Evolutionary conservation across 306 rosid species (phyloP), one percentile per base, ranked within the genome.

Genomic region (Heteromeles arbutifolia): DNA sequence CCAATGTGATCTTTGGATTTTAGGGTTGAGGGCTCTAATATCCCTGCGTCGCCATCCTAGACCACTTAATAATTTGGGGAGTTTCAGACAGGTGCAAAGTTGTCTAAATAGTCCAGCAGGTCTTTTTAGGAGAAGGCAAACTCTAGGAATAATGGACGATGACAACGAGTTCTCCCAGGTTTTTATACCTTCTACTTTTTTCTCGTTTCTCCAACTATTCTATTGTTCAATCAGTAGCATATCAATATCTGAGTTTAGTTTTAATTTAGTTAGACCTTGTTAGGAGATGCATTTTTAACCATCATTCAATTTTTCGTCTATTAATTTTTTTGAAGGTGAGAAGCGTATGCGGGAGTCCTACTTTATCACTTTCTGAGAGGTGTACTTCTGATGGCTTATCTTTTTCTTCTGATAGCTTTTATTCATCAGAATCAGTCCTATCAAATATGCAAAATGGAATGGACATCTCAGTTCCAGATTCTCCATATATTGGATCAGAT

Each of bases 81-180:
- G 90, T 79, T 88, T 80, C 84, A 88, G 86, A 80, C 95, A 87
- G 57, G 87, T 82, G 48, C 93, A 89, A 74, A 89, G 95, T 81
- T 93, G 98, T 86, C 87, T 82, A 43, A 93, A 84, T 71, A 93
- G 98, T 79, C 96, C 98, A 3, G 91, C 95, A 37, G 96, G 98
- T 48, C 81, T 90, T 73, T 74, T 90, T 5, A 73, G 96, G 50
- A 84, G 98, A 85, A 93, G 89, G 86, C 74, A 86, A 80, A 88
- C 89, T 82, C 93, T 93, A 29, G 98, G 98, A 74, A 91, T 90
- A 82, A 73, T 87, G 21, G 96, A 93, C 44, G 91, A 87, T 28
- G 70, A 78, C 52, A 25, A 80, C 66, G 88, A 90, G 57, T 81
- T 85, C 78, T 77, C 88, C n/a, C 90, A 93, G 98, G 98, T 93